Percentiles rank a stretch among this genome's conserved stretches.
Conservation (phyloP, 805 yeast species). For the Wickerhamomyces kurtzmanii region DNA sequence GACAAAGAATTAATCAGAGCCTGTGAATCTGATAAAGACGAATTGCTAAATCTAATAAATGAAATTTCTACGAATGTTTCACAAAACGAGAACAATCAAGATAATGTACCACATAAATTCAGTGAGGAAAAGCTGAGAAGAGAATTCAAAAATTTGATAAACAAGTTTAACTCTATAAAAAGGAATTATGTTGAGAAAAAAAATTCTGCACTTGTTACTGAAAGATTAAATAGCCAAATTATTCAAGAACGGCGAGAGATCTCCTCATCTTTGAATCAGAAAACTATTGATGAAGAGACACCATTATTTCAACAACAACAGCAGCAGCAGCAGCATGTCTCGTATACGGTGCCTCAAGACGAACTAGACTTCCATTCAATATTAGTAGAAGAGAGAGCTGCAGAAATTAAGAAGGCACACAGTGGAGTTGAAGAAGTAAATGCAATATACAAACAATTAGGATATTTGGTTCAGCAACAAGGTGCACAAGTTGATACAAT, state of each 20-base stretch:
- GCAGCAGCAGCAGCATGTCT: constrained; percentile 26
- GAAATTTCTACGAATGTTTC: too few relatives aligned
- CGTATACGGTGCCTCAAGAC: constrained; percentile 27
- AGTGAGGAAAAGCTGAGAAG: constrained; percentile 32
- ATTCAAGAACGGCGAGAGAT: too few relatives aligned
- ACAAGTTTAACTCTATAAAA: constrained; percentile 30
- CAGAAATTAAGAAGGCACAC: constrained; percentile 62
- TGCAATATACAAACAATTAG: constrained; percentile 74
- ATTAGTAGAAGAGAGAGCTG: constrained; percentile 61
- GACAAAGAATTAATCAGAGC: constrained; percentile 11
- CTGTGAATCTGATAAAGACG: constrained; percentile 13
- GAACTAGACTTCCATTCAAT: constrained; percentile 56
- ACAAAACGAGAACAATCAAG: too few relatives aligned
- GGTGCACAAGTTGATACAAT: constrained; percentile 78
- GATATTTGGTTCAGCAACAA: constrained; percentile 71
- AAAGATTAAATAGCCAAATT: constrained; percentile 12
- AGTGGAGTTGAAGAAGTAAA: constrained; percentile 80
- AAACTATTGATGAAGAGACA: constrained; percentile 23
- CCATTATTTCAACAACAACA: constrained; percentile 24
- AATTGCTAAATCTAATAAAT: constrained; percentile 21
- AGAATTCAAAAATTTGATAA: constrained; percentile 46
- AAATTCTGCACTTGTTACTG: constrained; percentile 25
- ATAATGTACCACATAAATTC: too few relatives aligned
- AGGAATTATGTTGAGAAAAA: constrained; percentile 41
- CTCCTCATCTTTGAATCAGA: constrained; percentile 13